These are phyloP conservation scores for Mycena epipterygia DNA, from an alignment of 768 basidiomycete species.

Conservation along the genomic window DNA sequence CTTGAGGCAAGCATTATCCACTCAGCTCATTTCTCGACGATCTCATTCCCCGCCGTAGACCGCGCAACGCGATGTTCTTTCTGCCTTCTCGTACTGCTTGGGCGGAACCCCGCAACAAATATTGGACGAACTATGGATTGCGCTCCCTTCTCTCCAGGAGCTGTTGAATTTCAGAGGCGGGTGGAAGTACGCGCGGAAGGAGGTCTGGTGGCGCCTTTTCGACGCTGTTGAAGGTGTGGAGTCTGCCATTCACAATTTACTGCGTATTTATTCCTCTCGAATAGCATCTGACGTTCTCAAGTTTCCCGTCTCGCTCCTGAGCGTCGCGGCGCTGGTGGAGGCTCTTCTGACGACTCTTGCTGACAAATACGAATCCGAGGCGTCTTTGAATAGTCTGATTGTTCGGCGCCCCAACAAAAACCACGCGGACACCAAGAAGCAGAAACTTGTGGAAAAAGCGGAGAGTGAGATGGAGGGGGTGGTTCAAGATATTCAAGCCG, in stretches of 20 bases:
- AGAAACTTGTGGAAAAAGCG: constrained; percentile 39
- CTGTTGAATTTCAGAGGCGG: constrained; percentile 56
- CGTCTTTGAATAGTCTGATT: constrained; percentile 8
- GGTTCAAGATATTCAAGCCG: constrained; percentile 52
- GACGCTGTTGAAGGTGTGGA: constrained; percentile 56
- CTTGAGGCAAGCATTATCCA: constrained; percentile 61
- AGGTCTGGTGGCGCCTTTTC: constrained; percentile 67
- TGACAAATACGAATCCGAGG: constrained; percentile 50
- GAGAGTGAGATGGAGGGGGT: constrained; percentile 52
- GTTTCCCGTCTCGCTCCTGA: constrained; percentile 67
- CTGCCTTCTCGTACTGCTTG: constrained; percentile 60
- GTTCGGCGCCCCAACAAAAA: constrained; percentile 13
- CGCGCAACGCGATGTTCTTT: constrained; percentile 70
- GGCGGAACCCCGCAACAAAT: constrained; percentile 68
- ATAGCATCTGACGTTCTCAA: constrained; percentile 67
- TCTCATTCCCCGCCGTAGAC: constrained; percentile 48
- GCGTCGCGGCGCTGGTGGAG: constrained; percentile 64
- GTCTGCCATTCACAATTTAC: constrained; percentile 7
- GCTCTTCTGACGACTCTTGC: constrained; percentile 56
- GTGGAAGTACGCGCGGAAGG: constrained; percentile 61
- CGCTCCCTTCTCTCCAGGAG: constrained; percentile 64
- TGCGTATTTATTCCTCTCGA: not conserved
- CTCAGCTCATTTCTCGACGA: constrained; percentile 2
- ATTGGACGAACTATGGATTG: constrained; percentile 70
- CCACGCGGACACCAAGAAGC: constrained; percentile 4